Conservation (phyloP, 371 early-diverging fungal genomes). For the Lichtheimia hyalospora region DNA sequence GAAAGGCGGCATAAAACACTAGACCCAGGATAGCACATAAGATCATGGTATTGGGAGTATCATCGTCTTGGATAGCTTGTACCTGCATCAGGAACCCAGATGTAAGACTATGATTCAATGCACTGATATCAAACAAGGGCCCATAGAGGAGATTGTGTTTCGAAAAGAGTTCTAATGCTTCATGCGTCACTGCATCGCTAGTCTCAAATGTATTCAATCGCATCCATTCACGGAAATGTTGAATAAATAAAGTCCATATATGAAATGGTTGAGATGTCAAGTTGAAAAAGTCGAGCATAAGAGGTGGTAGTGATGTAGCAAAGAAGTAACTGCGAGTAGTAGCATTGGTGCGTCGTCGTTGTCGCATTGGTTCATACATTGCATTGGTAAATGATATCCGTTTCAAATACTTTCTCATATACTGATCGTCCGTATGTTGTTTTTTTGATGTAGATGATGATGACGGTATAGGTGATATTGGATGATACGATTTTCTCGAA, state of each 20-base stretch:
- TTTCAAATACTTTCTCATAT: conserved; percentile 2
- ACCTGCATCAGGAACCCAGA: not conserved
- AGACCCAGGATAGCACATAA: conserved; percentile 30
- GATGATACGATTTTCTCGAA: not conserved
- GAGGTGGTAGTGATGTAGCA: conserved; percentile 23
- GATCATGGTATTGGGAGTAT: conserved; percentile 7
- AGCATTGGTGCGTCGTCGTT: not conserved
- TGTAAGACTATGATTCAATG: not conserved
- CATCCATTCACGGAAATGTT: conserved; percentile 6
- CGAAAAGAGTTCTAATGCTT: conserved; percentile 15
- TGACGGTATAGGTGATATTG: not conserved
- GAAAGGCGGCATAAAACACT: conserved; percentile 33
- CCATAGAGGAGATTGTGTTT: conserved; percentile 34
- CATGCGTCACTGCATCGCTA: conserved; percentile 11
- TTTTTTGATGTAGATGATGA: not conserved
- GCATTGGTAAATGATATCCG: conserved; percentile 21
- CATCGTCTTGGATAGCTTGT: conserved; percentile 2
- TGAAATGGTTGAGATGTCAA: conserved; percentile 24
- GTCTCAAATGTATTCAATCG: not conserved
- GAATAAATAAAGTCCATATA: conserved; percentile 24
- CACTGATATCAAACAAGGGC: conserved; percentile 22
- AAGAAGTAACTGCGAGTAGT: conserved; percentile 8
- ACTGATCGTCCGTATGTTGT: not conserved
- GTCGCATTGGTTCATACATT: conserved; percentile 23
- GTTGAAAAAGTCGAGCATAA: conserved; percentile 38